Conservation (phyloP, 1,139 yeast species). For the Pichia sp. region DNA sequence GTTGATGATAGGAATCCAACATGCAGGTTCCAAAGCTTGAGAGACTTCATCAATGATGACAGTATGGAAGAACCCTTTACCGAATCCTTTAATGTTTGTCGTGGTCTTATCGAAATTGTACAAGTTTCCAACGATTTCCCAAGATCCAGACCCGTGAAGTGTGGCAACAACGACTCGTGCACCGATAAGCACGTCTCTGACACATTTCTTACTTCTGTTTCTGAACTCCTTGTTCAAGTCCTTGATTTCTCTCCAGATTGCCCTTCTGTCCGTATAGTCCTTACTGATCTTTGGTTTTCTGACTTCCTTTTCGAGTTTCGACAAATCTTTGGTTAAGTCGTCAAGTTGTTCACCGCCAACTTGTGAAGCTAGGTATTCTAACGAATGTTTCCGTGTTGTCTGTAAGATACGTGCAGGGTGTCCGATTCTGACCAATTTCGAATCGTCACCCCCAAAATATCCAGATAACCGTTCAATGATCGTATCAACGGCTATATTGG, state of each 20-base stretch:
- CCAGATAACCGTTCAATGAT: conserved; percentile 73
- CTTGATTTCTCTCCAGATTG: conserved; percentile 68
- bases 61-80: conserved; percentile 55
- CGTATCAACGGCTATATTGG: conserved; percentile 94
- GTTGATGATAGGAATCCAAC: conserved; percentile 91
- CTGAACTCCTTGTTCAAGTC: conserved; percentile 67
- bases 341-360: conserved; percentile 59
- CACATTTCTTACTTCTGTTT: conserved; percentile 61
- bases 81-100: conserved; percentile 11
- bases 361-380: conserved; percentile 67
- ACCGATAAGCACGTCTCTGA: conserved; percentile 54
- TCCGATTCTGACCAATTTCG: conserved; percentile 73
- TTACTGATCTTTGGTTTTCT: conserved; percentile 52
- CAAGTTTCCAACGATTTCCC: conserved; percentile 52
- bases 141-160: conserved; percentile 82
- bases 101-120: conserved; percentile 8
- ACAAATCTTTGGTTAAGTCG: conserved; percentile 60
- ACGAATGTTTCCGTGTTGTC: conserved; percentile 64
- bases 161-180: conserved; percentile 79
- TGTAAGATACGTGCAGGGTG: conserved; percentile 87
- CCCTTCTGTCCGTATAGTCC: conserved; percentile 60
- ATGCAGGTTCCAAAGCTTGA: conserved; percentile 91
- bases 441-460: conserved; percentile 32
- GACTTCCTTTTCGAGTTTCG: conserved; percentile 52
- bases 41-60: conserved; percentile 94